Conservation (phyloP, 140 eudicot species). For the Ambrosia hybrid region DNA sequence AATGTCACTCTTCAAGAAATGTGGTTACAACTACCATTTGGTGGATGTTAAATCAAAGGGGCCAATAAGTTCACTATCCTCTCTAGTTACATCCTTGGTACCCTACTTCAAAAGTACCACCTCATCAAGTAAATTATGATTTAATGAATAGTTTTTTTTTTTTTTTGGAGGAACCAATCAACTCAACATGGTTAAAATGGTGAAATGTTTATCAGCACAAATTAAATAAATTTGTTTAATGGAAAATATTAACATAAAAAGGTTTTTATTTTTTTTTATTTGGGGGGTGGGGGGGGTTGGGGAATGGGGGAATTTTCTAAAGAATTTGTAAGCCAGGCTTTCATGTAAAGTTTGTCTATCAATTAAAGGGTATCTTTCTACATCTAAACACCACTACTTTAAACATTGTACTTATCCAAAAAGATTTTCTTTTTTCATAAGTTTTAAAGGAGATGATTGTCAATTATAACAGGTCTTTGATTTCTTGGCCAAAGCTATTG, state of each 20-base stretch:
- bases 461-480: constrained; percentile 34
- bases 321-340: constrained; percentile 39
- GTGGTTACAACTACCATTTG: constrained; percentile 35
- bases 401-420: constrained; percentile 47
- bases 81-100: constrained; percentile 29
- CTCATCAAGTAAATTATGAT: constrained; percentile 20
- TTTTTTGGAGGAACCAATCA: background rate
- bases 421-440: constrained; percentile 32
- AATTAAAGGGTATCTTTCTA: constrained; percentile 41
- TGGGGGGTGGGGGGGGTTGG: no score
- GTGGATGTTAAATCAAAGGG: constrained; percentile 33
- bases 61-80: constrained; percentile 26
- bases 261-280: no score
- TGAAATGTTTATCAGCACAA: background rate
- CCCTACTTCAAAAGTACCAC: constrained; percentile 33
- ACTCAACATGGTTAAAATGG: background rate
- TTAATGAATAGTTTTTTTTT: constrained; percentile 4
- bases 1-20: constrained; percentile 33
- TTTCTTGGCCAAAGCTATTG: constrained; percentile 51
- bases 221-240: background rate
- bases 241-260: no score
- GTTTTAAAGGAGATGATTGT: constrained; percentile 40
- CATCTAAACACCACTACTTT: constrained; percentile 48
- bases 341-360: constrained; percentile 43
- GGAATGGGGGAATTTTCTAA: background rate